Evolutionary conservation across 768 basidiomycete genomes (phyloP), one percentile per base, ranked within the genome.

Genomic region (Pisolithus albus): DNA sequence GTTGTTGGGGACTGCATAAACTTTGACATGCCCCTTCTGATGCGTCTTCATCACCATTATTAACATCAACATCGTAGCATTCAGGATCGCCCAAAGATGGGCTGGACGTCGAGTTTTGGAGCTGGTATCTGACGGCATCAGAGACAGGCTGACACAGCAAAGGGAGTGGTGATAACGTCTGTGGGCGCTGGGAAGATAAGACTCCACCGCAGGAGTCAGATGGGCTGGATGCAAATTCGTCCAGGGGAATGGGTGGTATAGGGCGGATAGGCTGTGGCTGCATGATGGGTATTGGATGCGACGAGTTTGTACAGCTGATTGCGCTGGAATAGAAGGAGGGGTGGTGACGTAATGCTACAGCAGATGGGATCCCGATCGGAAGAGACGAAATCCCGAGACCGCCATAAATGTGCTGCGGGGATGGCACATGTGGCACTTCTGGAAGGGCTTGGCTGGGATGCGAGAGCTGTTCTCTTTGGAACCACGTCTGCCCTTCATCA

Each of bases 241-340:
- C 59, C 23, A 67, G 47, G 13, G 68, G 68, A 45, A 67, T 67
- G 8, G 60, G 68, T 8, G 66, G 66, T 52, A 67, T 67, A 1
- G 68, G 68, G 0, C 66, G 66, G 39, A 67, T 68, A 46, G 66
- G 66, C 52, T 67, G 66, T 0, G 66, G 66, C 48, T 67, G 66
- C 2, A 62, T 19, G 19, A 67, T 67, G n/a, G 66, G 68, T 15
- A 67, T 41, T 49, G 52, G 49, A 34, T 54, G 46, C 11, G 47
- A 48, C 44, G 56, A 48, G 42, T 54, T 56, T 11, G 38, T 51
- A 34, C 61, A 51, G 19, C 51, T 40, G 30, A 67, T 56, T 51
- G 66, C 66, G 56, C 64, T 59, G 7, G 64, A 58, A 26, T 67
- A 64, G 23, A 58, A 65, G 3, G 65, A 53, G 5, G 57, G 46